Conservation (phyloP, 2,329 filamentous ascomycete genomes). For the Xylaria sp. region DNA sequence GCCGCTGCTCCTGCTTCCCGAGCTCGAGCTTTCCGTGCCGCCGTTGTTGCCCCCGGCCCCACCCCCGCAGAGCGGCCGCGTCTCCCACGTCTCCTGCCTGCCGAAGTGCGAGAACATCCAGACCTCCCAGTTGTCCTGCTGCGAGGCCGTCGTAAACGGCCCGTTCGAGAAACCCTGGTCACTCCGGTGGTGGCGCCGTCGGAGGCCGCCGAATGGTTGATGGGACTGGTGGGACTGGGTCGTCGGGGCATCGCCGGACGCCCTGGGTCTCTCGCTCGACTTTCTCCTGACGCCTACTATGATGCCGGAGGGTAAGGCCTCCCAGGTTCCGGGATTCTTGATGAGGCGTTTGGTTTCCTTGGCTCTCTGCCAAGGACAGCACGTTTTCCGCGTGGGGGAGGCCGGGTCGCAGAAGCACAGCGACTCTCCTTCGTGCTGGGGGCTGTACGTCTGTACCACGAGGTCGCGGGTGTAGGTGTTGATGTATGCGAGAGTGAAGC, state of each 20-base stretch:
- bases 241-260: constrained; percentile 10
- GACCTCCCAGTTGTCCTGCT: constrained; percentile 52
- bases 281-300: constrained; percentile 65
- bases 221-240: constrained; percentile 21
- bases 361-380: constrained; percentile 55
- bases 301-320: constrained; percentile 60
- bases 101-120: constrained; percentile 56
- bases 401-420: constrained; percentile 59
- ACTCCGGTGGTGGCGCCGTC: constrained; percentile 36
- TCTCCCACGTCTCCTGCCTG: constrained; percentile 49
- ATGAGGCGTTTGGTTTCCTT: constrained; percentile 57
- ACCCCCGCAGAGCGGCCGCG: constrained; percentile 48
- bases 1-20: too few species aligned
- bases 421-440: constrained; percentile 53
- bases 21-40: too few species aligned
- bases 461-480: constrained; percentile 62
- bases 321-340: constrained; percentile 67
- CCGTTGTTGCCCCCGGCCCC: too few species aligned
- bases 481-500: constrained; percentile 67
- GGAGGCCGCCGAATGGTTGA: constrained; percentile 30
- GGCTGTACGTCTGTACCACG: constrained; percentile 65
- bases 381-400: constrained; percentile 45
- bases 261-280: constrained; percentile 29
- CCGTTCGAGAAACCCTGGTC: constrained; percentile 23
- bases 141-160: constrained; percentile 1